A percentile compares a stretch with the other conserved stretches of the same genome.
Evolutionary conservation across 495 filamentous ascomycete species (phyloP).

Genomic region (Podospora didyma): DNA sequence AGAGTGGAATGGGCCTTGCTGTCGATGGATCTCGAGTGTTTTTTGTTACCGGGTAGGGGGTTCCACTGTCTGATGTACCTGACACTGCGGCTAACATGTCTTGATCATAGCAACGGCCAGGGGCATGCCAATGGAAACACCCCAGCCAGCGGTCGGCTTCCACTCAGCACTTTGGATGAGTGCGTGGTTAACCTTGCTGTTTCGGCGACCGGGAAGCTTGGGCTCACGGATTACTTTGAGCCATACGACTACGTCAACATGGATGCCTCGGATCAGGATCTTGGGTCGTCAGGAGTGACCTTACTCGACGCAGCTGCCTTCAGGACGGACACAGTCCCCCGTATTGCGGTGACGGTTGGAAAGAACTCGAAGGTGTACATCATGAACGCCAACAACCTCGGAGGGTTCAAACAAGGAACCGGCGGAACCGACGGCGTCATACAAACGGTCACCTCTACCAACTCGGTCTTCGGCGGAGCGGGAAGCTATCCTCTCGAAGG

Average conservation of each 20-base stretch:
- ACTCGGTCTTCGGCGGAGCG: slow-evolving; percentile 41
- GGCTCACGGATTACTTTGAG: slow-evolving; percentile 38
- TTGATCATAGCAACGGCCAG: slow-evolving; percentile 27
- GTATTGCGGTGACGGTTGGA: slow-evolving; percentile 37
- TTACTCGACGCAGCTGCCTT: slow-evolving; percentile 38
- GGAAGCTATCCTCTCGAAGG: slow-evolving; percentile 46
- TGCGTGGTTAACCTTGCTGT: slow-evolving; percentile 32
- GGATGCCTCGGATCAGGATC: slow-evolving; percentile 38
- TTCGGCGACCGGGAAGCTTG: slow-evolving; percentile 26
- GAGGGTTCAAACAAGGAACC: slow-evolving; percentile 43
- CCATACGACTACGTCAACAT: slow-evolving; percentile 40
- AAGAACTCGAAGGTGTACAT: slow-evolving; percentile 48
- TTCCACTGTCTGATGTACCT: neutral
- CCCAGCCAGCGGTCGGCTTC: slow-evolving; percentile 31
- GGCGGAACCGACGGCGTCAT: slow-evolving; percentile 39
- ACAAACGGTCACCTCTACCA: slow-evolving; percentile 35
- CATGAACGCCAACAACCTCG: slow-evolving; percentile 43
- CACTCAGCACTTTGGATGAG: slow-evolving; percentile 36
- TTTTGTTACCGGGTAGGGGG: slow-evolving; percentile 31
- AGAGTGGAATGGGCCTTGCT: slow-evolving; percentile 37
- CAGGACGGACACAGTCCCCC: slow-evolving; percentile 31
- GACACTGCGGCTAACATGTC: neutral
- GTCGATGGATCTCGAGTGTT: slow-evolving; percentile 39
- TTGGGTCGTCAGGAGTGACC: slow-evolving; percentile 36
- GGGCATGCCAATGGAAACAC: slow-evolving; percentile 34